These are phyloP conservation scores for Pleurotus pulmonarius DNA, from an alignment of 768 basidiomycete genomes.

Conservation along the genomic window DNA sequence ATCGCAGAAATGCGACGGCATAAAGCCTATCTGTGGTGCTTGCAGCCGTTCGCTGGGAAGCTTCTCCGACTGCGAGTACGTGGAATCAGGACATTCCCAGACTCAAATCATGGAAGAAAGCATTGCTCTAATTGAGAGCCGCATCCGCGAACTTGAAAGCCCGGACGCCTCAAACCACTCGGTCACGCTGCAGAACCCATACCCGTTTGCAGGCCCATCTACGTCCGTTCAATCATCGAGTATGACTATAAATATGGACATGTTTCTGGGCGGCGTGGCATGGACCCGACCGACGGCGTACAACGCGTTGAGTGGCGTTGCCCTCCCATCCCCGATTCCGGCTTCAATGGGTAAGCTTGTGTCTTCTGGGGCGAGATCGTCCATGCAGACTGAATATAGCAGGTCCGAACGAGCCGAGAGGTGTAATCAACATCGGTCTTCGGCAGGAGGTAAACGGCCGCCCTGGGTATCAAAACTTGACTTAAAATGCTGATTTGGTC, in stretches of 20 bases:
- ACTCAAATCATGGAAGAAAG: slow-evolving; percentile 50
- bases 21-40: slow-evolving; percentile 47
- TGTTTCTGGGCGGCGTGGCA: neutral
- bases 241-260: neutral
- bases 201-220: slow-evolving; percentile 11
- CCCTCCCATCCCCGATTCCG: neutral
- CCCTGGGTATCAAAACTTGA: neutral
- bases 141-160: slow-evolving; percentile 44
- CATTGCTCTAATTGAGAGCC: slow-evolving; percentile 39
- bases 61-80: slow-evolving; percentile 64
- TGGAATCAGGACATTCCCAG: slow-evolving; percentile 39
- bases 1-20: slow-evolving; percentile 57
- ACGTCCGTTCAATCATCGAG: neutral
- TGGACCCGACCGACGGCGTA: neutral
- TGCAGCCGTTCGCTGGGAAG: slow-evolving; percentile 40
- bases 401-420: slow-evolving; percentile 1
- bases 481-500: neutral
- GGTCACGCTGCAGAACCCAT: slow-evolving; percentile 34
- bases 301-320: neutral
- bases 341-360: neutral
- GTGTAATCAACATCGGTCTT: neutral
- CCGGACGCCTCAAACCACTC: slow-evolving; percentile 20
- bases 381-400: neutral
- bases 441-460: neutral
- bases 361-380: neutral